Conservation (phyloP, 2,329 filamentous ascomycete genomes). For the Penicillium sp. region DNA sequence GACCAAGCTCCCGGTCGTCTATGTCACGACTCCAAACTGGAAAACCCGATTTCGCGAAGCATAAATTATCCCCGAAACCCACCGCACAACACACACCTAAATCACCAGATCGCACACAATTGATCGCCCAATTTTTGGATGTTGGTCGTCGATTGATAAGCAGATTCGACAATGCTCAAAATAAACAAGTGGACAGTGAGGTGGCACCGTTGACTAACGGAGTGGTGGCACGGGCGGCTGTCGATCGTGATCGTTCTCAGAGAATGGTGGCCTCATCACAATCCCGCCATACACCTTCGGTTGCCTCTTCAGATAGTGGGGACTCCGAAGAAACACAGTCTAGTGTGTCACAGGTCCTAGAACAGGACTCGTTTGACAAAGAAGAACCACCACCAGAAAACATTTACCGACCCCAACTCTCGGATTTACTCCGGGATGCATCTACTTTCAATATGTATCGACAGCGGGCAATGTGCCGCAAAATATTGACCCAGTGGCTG, state of each 20-base stretch:
- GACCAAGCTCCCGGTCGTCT: constrained; percentile 46
- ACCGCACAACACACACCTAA: constrained; percentile 13
- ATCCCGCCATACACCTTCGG: constrained; percentile 15
- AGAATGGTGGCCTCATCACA: constrained; percentile 25
- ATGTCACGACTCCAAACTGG: constrained; percentile 43
- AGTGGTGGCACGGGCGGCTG: constrained; percentile 27
- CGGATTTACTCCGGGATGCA: constrained; percentile 53
- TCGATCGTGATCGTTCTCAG: constrained; percentile 31
- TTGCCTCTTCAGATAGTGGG: constrained; percentile 24
- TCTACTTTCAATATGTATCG: constrained; percentile 49
- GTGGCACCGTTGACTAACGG: constrained; percentile 25
- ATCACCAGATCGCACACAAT: constrained; percentile 36
- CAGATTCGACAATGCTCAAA: constrained; percentile 30
- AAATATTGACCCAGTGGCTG: constrained; percentile 50
- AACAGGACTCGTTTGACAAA: constrained; percentile 28
- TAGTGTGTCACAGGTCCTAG: constrained; percentile 21
- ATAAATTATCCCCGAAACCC: constrained; percentile 19
- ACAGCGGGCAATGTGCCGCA: constrained; percentile 38
- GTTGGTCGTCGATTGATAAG: constrained; percentile 39
- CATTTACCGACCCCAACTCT: constrained; percentile 51
- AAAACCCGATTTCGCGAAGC: constrained; percentile 35
- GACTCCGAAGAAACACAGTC: constrained; percentile 22
- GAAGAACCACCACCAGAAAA: constrained; percentile 37
- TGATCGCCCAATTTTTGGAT: constrained; percentile 41
- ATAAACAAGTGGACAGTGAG: constrained; percentile 14